Base-by-base conservation (phyloP, 257 asterid species). In the Ocimum tenuiflorum region DNA sequence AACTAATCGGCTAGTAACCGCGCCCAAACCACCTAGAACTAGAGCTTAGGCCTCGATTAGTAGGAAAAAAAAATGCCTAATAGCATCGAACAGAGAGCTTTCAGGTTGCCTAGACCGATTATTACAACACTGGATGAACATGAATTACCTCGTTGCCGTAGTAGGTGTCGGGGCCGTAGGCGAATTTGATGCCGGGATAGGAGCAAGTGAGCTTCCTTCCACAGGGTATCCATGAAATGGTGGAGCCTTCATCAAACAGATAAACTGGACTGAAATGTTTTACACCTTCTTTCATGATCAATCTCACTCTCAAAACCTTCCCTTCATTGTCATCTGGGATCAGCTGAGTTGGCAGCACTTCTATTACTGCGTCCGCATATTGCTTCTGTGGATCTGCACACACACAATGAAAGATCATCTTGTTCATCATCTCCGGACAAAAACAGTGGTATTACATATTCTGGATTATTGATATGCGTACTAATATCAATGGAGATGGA, bases 161-260 rank as follows among this genome's bases (percentile, higher is more conserved):
- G 83, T 88, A 94, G 38, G 86, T 43, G 15, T 94, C 96, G 23
- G 99, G 99, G 27, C 95, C 94, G 33, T 94, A 94, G 63, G 84
- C 12, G 77, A 88, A 90, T 27, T 88, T 90, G 95, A 94, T 94
- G 67, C 99, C 99, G 47, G 99, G 99, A 75, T 94, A 94, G 14
- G 99, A 94, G 80, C 97, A 94, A 0, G 99, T 90, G 55, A 94
- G 73, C 78, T 94, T 94, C 84, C 97, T 82, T 14, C 99, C 99
- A 65, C 99, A 94, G 17, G 99, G 99, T 9, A 94, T 86, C 99
- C 99, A 94, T 7, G 95, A 82, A 67, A 94, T 80, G 60, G 97
- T 79, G 63, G 97, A 94, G 55, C 97, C 99, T 74, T 94, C 99
- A 67, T 94, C 99, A 18, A 94, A 94, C 23, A 94, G 86, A 86